Conservation (phyloP, 2,329 filamentous ascomycete species). For the Volutella citrinella region DNA sequence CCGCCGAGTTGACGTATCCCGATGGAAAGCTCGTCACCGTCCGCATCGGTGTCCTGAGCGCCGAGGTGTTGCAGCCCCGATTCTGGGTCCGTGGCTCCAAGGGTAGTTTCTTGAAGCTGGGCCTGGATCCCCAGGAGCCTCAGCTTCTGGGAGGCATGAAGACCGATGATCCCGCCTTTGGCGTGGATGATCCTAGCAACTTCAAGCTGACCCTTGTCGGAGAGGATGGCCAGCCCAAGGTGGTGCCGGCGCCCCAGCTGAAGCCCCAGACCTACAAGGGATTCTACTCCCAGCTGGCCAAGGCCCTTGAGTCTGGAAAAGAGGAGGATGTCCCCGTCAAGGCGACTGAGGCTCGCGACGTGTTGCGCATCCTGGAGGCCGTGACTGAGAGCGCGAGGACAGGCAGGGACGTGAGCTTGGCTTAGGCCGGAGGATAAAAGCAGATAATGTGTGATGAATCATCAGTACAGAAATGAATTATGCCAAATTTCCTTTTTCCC, state of each 20-base stretch:
- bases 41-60: slow-evolving; percentile 66
- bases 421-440: slow-evolving; percentile 10
- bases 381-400: slow-evolving; percentile 47
- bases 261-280: slow-evolving; percentile 65
- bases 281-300: slow-evolving; percentile 59
- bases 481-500: too few relatives aligned
- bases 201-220: slow-evolving; percentile 57
- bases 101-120: slow-evolving; percentile 70
- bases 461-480: too few relatives aligned
- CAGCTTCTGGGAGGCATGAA: slow-evolving; percentile 64
- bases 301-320: slow-evolving; percentile 44
- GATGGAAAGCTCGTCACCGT: slow-evolving; percentile 63
- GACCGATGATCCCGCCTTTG: slow-evolving; percentile 62
- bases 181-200: slow-evolving; percentile 58
- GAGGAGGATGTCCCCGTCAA: slow-evolving; percentile 52
- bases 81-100: slow-evolving; percentile 76
- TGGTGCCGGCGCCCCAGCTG: slow-evolving; percentile 53
- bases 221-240: slow-evolving; percentile 47
- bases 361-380: slow-evolving; percentile 52
- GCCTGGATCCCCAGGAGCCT: slow-evolving; percentile 72
- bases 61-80: slow-evolving; percentile 65
- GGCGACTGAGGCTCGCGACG: slow-evolving; percentile 50
- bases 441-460: slow-evolving; percentile 11
- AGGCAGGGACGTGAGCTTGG: slow-evolving; percentile 41
- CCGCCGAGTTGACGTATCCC: slow-evolving; percentile 64